Percentiles rank a stretch among this genome's conserved stretches.
phyloP scores from a whole-genome alignment of 2,329 filamentous ascomycete genomes.

The Apiospora hydei region DNA sequence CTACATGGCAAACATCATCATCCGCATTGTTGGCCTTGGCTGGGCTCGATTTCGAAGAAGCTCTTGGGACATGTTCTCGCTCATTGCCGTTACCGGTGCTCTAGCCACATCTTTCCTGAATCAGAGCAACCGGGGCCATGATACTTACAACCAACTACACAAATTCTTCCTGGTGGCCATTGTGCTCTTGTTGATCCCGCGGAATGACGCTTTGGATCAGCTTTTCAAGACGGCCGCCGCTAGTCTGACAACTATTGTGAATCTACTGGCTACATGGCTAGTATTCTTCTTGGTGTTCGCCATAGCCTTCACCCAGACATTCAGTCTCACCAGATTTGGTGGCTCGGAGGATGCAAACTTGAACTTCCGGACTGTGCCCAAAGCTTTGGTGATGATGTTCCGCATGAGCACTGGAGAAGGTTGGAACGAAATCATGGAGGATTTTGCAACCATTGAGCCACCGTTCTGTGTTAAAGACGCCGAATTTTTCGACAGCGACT shows the following conservation, averaged over 20 bases:
- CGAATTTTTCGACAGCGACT: slow-evolving; percentile 87
- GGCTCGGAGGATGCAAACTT: slow-evolving; percentile 75
- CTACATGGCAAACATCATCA: slow-evolving; percentile 81
- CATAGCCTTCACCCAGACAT: slow-evolving; percentile 94
- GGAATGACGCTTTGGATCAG: slow-evolving; percentile 96
- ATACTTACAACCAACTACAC: slow-evolving; percentile 79
- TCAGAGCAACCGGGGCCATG: slow-evolving; percentile 65
- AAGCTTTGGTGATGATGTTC: slow-evolving; percentile 91
- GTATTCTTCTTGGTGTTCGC: slow-evolving; percentile 96
- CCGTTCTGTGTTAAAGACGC: slow-evolving; percentile 79
- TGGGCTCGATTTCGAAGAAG: slow-evolving; percentile 92
- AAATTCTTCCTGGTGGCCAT: slow-evolving; percentile 94
- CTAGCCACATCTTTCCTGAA: slow-evolving; percentile 84
- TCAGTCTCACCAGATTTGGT: slow-evolving; percentile 91
- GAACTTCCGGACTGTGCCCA: slow-evolving; percentile 94
- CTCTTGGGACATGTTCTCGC: slow-evolving; percentile 93
- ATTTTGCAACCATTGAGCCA: slow-evolving; percentile 81
- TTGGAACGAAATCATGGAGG: slow-evolving; percentile 97
- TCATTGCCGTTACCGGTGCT: slow-evolving; percentile 80
- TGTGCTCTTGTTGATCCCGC: slow-evolving; percentile 87
- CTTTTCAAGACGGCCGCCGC: slow-evolving; percentile 98
- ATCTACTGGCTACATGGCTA: slow-evolving; percentile 94
- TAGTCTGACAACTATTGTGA: slow-evolving; percentile 90
- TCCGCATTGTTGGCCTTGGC: slow-evolving; percentile 86
- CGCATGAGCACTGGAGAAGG: slow-evolving; percentile 92